These are phyloP conservation scores for Kluyveromyces dobzhanskii DNA, from an alignment of 805 yeast species.

Conservation along the genomic window DNA sequence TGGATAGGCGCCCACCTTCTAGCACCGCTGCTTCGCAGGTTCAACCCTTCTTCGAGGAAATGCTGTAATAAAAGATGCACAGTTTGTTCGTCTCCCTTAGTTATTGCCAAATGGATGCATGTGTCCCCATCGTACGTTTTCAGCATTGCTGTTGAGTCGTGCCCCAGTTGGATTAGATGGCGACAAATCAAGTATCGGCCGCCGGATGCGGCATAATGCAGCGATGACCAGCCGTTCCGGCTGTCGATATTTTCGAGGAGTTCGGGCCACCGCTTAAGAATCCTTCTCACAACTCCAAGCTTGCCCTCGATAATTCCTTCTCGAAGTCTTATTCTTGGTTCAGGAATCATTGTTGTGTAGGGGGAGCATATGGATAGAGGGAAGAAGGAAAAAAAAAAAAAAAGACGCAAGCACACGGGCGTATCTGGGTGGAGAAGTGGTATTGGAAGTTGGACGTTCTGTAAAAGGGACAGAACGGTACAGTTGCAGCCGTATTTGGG, in stretches of 20 bases:
- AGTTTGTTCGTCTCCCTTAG: slow-evolving; percentile 59
- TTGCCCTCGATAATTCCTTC: slow-evolving; percentile 58
- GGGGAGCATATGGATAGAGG: too few species aligned
- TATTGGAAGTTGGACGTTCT: too few species aligned
- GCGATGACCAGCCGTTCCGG: slow-evolving; percentile 68
- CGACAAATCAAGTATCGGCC: slow-evolving; percentile 67
- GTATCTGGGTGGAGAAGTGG: too few species aligned
- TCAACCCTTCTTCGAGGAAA: slow-evolving; percentile 35
- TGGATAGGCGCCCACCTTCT: slow-evolving; percentile 59
- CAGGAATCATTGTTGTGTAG: slow-evolving; percentile 34
- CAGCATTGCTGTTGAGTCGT: slow-evolving; percentile 34
- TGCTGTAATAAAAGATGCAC: slow-evolving; percentile 65
- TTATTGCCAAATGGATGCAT: slow-evolving; percentile 62
- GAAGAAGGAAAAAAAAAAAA: too few species aligned
- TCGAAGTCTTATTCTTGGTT: slow-evolving; percentile 59
- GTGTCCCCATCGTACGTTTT: slow-evolving; percentile 50
- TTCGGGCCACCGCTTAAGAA: slow-evolving; percentile 61
- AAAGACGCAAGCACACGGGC: too few species aligned
- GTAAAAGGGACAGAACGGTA: too few species aligned
- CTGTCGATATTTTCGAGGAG: slow-evolving; percentile 63
- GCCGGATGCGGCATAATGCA: slow-evolving; percentile 72
- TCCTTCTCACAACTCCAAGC: slow-evolving; percentile 51
- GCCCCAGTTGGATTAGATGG: slow-evolving; percentile 46
- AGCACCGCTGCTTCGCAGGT: slow-evolving; percentile 39
- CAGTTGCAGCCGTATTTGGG: too few species aligned